These are phyloP conservation scores for Aegilops sharonensis DNA, from an alignment of 176 grass and related monocot species.

Conservation along the genomic window DNA sequence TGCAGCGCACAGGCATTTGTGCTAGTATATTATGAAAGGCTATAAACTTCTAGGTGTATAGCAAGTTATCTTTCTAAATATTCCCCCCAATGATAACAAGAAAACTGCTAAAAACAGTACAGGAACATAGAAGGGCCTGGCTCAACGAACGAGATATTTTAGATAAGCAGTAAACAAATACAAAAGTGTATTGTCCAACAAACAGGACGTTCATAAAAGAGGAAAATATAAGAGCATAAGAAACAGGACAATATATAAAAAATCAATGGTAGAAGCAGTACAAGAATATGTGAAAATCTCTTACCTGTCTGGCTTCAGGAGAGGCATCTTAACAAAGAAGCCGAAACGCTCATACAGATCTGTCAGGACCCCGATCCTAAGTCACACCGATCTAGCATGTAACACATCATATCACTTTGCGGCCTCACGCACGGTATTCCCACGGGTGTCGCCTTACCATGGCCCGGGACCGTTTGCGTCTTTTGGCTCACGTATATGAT, in stretches of 20 bases:
- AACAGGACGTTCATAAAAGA: not conserved
- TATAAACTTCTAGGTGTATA: not conserved
- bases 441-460: too few relatives aligned
- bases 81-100: not conserved
- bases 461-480: too few relatives aligned
- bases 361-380: too few relatives aligned
- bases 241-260: not conserved
- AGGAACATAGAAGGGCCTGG: not conserved
- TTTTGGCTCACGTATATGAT: too few relatives aligned
- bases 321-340: constrained; percentile 85
- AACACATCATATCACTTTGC: too few relatives aligned
- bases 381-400: too few relatives aligned
- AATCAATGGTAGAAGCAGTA: not conserved
- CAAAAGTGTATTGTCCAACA: not conserved
- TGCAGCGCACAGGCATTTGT: too few relatives aligned
- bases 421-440: too few relatives aligned
- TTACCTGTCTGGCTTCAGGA: constrained; percentile 83
- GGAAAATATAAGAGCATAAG: not conserved
- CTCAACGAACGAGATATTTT: too few relatives aligned
- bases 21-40: not conserved
- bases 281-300: not conserved
- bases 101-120: not conserved
- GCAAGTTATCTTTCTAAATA: not conserved
- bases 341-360: constrained; percentile 51
- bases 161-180: not conserved